Evolutionary conservation across 192 early-diverging fungal genomes (phyloP).

Genomic region (Entomortierella lignicola): DNA sequence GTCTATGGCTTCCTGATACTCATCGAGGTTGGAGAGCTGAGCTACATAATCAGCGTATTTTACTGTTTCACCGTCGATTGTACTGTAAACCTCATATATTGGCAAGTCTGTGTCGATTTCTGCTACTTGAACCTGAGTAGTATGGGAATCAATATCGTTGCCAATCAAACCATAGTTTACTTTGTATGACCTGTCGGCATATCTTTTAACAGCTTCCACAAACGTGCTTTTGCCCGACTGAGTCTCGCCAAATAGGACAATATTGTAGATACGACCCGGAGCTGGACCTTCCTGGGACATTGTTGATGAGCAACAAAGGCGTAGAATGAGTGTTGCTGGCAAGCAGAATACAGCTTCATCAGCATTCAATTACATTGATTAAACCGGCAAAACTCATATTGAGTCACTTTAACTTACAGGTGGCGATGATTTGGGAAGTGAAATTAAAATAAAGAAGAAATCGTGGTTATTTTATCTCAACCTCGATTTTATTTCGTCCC

Average conservation of each 20-base stretch:
- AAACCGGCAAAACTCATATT: not conserved
- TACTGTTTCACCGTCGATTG: not conserved
- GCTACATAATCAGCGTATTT: slow-evolving; percentile 3
- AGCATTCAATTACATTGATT: not conserved
- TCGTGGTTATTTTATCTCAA: too few species aligned
- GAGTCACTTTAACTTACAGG: too few species aligned
- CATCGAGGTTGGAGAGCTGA: not conserved
- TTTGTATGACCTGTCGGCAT: slow-evolving; percentile 6
- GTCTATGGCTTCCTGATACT: not conserved
- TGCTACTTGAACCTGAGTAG: not conserved
- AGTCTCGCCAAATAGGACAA: slow-evolving; percentile 18
- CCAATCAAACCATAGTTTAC: slow-evolving; percentile 1
- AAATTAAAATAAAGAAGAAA: too few species aligned
- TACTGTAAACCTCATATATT: slow-evolving; percentile 3
- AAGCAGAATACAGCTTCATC: not conserved
- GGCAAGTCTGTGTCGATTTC: not conserved
- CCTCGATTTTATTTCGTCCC: too few species aligned
- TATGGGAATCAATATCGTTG: not conserved
- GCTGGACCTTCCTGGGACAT: too few species aligned
- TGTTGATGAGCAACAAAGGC: too few species aligned
- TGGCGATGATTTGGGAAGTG: too few species aligned
- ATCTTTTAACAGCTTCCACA: slow-evolving; percentile 11
- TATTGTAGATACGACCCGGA: not conserved
- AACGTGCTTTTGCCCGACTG: slow-evolving; percentile 25
- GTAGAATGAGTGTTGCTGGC: not conserved